Base-by-base conservation (phyloP, 345 rosid species). In the Tarenaya hassleriana region DNA sequence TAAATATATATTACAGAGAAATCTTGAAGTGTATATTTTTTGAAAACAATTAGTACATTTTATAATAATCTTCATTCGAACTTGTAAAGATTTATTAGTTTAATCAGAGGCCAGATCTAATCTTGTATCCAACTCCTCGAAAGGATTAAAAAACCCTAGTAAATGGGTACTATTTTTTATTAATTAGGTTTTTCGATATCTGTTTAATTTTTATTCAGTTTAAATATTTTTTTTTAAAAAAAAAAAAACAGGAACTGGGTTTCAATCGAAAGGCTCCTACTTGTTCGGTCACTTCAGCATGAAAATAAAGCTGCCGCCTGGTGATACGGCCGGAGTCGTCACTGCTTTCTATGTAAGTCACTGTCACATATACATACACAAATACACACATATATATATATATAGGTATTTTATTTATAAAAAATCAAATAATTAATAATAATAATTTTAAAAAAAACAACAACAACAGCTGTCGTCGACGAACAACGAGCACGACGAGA, bases 251-350 rank as follows among this genome's bases (percentile, higher is more conserved):
- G 96, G 97, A 10, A 80, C 97, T 21, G 95, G 92, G 20, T 88
- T 88, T 69, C 95, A 82, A 61, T 85, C 97, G 15, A 88, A 85
- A 58, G 92, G 88, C 3, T 66, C 77, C 1, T 85, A 88, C 77
- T 63, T 82, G 66, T 88, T 85, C 56, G 95, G 97, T 21, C 89
- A 82, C 56, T 85, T 88, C 69, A 78, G 80, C 60, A 82, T 82
- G 92, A 81, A 88, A 41, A 82, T 88, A 13, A 85, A 82, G 80
- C 47, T 88, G 62, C 86, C 80, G 68, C 66, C 80, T 6, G 89
- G 89, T 8, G 89, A 88, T 61, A 85, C 89, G 41, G 95, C 97
- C 4, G 97, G 97, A 61, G 75, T 82, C 4, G 97, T 85, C 19
- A 82, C 92, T 40, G 95, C 92, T 20, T 85, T 82, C 63, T 88